Evolutionary conservation across 2,329 filamentous ascomycete species (phyloP).

Genomic region (Aspergillus sp.): DNA sequence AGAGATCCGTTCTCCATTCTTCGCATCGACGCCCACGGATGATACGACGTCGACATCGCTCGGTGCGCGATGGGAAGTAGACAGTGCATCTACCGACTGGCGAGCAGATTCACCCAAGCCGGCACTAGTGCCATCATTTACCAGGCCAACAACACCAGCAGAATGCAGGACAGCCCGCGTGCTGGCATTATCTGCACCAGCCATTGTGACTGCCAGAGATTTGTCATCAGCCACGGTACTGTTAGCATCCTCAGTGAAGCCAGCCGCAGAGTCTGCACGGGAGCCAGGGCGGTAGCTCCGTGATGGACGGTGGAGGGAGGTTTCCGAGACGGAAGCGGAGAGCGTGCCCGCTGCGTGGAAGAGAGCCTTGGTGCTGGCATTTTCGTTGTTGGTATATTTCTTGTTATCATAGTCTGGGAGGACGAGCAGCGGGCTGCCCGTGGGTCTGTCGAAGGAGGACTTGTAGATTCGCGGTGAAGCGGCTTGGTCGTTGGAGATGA

Average conservation of each 20-base stretch:
- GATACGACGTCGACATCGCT: conserved; percentile 8
- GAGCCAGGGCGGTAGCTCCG: conserved; percentile 14
- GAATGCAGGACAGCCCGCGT: conserved; percentile 23
- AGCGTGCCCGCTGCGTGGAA: conserved; percentile 22
- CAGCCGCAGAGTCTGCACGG: conserved; percentile 17
- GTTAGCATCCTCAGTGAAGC: conserved; percentile 20
- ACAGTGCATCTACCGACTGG: conserved; percentile 6
- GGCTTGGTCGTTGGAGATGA: not conserved
- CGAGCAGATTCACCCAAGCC: not conserved
- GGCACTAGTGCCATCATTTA: conserved; percentile 9
- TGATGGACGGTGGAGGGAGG: conserved; percentile 11
- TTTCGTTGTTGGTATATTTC: conserved; percentile 18
- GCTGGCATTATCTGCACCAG: conserved; percentile 17
- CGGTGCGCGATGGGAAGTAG: conserved; percentile 11
- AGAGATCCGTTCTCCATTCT: not conserved
- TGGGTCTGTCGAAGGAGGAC: conserved; percentile 9
- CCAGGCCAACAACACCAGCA: conserved; percentile 18
- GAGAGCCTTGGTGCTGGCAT: conserved; percentile 26
- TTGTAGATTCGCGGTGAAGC: not conserved
- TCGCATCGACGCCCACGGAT: not conserved
- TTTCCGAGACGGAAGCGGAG: conserved; percentile 13
- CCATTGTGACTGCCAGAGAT: conserved; percentile 12
- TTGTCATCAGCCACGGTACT: conserved; percentile 24
- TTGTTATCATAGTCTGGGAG: conserved; percentile 22
- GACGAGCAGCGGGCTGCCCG: conserved; percentile 17